Base-by-base conservation (phyloP, 345 rosid species). In the Camelina laxa region DNA sequence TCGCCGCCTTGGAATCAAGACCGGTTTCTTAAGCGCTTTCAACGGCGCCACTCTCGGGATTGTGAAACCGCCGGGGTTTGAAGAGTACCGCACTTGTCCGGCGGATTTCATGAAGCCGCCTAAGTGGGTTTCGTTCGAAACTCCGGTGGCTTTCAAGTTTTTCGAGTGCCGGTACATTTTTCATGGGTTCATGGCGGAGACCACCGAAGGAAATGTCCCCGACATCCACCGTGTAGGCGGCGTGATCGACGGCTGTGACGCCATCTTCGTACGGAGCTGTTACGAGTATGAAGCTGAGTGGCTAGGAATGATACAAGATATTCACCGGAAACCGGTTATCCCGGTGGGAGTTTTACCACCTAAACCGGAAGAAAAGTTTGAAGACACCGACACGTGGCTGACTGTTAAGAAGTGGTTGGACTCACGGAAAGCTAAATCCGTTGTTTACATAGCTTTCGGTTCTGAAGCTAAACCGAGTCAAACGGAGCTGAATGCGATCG, bases 281-380 rank as follows among this genome's bases (percentile, higher is more conserved):
- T 73, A 67, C 9, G 92, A 86, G 78, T 47, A 82, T 14, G 92
- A 90, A 47, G 77, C 74, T 0, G 81, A 86, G 55, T 88, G 85
- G 87, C 20, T 90, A 9, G 20, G 57, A 12, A 75, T 85, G 5
- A 19, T 80, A 0, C 67, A 31, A 1, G 49, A 85, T 15, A 58
- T 86, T 50, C 66, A 66, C 53, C 9, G 41, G 1, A 86, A 80
- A 58, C 84, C 83, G 7, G 81, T 84, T 36, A 41, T 88, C 19
- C 88, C 88, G 1, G 69, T 83, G 0, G 96, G 92, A n/a, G 73
- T 72, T 4, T 65, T 87, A 22, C 64, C 88, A 82, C n/a, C 84
- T 69, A 6, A 45, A 51, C 7, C 49, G n/a, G 13, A 9, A 12
- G 63, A 59, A 59, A n/a, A 11, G 16, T 12, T 36, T 3, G 38